phyloP scores from a whole-genome alignment of 208 protist genomes.

The Trypanosomatidae sp. region DNA sequence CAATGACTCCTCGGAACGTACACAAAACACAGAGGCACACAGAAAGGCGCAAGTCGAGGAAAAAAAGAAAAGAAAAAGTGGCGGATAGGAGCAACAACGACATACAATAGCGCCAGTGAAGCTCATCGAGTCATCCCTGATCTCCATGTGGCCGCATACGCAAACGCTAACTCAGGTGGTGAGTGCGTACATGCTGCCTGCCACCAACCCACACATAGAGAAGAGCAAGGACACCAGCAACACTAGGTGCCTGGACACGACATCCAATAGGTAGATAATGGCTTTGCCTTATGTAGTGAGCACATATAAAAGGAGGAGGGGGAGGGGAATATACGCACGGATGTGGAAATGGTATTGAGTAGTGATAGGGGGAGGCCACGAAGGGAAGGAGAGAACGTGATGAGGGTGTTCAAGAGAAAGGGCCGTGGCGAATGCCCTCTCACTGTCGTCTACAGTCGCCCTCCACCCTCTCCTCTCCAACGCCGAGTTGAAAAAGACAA shows the following conservation, averaged over 20 bases:
- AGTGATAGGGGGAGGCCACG: neutral
- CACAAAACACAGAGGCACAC: neutral
- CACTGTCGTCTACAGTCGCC: neutral
- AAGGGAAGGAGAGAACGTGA: neutral
- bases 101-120: neutral
- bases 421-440: neutral
- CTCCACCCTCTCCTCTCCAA: neutral
- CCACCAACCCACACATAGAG: neutral
- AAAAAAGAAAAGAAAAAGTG: slow-evolving; percentile 4
- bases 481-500: neutral
- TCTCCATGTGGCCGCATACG: neutral
- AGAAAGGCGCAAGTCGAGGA: neutral
- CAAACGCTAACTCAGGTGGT: neutral
- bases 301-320: neutral
- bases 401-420: neutral
- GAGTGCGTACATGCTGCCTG: neutral
- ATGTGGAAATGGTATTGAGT: neutral
- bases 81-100: neutral
- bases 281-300: neutral
- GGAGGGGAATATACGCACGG: neutral
- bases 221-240: neutral
- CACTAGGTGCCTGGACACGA: neutral
- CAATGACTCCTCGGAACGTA: neutral
- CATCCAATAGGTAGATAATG: neutral
- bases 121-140: neutral